Evolutionary conservation across 306 rosid genomes (phyloP).

Genomic region (Quercus parvula): DNA sequence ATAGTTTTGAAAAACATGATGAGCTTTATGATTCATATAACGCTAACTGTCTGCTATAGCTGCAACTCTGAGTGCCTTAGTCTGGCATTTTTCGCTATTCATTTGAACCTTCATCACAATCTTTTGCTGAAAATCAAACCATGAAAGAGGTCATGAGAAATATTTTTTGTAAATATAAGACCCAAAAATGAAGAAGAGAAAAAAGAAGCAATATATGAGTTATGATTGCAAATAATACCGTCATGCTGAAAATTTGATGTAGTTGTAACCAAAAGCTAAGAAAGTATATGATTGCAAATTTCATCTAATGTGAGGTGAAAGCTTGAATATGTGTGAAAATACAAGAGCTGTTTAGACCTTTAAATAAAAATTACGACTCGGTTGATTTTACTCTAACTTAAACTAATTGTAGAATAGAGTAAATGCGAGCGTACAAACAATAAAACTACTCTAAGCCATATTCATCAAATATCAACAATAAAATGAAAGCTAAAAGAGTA

Average conservation of each 20-base stretch:
- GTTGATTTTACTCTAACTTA: too few species aligned
- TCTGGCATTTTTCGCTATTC: neutral
- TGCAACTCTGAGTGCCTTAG: too few species aligned
- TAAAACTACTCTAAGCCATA: too few species aligned
- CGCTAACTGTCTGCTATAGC: neutral
- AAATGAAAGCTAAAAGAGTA: too few species aligned
- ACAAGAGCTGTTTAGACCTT: too few species aligned
- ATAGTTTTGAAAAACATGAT: neutral
- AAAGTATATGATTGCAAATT: neutral
- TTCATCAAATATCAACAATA: too few species aligned
- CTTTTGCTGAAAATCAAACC: constrained; percentile 1
- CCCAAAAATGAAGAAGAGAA: neutral
- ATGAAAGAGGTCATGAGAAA: neutral
- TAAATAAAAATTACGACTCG: too few species aligned
- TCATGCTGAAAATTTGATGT: neutral
- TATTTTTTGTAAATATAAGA: neutral
- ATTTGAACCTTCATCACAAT: neutral
- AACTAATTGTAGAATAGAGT: too few species aligned
- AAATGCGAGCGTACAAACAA: too few species aligned
- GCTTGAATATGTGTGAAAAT: too few species aligned
- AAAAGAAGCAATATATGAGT: neutral
- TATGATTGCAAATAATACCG: neutral
- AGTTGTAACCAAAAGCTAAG: neutral
- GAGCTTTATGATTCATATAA: neutral
- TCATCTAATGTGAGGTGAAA: too few species aligned